Base-by-base conservation (phyloP, 371 early-diverging fungal genomes). In the Synchytrium microbalum region DNA sequence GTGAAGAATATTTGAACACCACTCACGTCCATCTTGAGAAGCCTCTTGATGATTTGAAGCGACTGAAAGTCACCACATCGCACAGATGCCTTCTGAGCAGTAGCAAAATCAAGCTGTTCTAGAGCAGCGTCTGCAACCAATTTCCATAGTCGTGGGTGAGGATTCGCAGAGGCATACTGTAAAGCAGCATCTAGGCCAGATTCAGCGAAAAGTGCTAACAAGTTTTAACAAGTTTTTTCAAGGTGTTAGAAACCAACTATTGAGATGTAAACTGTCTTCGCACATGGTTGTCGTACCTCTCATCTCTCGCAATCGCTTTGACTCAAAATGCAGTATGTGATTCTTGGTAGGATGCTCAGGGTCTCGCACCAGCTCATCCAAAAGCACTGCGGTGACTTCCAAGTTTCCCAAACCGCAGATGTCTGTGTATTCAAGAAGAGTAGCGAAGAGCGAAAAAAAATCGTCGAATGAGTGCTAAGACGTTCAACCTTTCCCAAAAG, bases 91-190 rank as follows among this genome's bases (percentile, higher is more conserved):
- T 74, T 73, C 62, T 72, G 69, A 0, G 84, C 84, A 0, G 71
- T 62, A 2, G 19, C 54, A 27, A 79, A 75, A 23, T 83, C 76
- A 5, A 77, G 69, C 52, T 62, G 54, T 33, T 78, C 77, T 3
- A 83, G 70, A 0, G 80, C 78, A 0, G 75, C 69, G 27, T 79
- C 79, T 1, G 74, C 74, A n/a, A 83, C 58, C 0, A 78, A 60
- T 54, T 75, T 74, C 82, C 82, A 83, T 19, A 82, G 70, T 8
- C 76, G 69, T 1, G 78, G 74, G 62, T 78, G 78, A 23, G 79
- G 79, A 62, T 72, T 73, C 16, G 72, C 70, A 62, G 79, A 79
- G 25, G 76, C 79, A 63, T 75, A 80, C 33, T 73, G 66, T n/a
- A 74, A 46, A 1, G 75, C 84, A 51, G 81, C 77, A 16, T 67